These are phyloP conservation scores for Plectranthus barbatus DNA, from an alignment of 257 asterid genomes.

Conservation along the genomic window DNA sequence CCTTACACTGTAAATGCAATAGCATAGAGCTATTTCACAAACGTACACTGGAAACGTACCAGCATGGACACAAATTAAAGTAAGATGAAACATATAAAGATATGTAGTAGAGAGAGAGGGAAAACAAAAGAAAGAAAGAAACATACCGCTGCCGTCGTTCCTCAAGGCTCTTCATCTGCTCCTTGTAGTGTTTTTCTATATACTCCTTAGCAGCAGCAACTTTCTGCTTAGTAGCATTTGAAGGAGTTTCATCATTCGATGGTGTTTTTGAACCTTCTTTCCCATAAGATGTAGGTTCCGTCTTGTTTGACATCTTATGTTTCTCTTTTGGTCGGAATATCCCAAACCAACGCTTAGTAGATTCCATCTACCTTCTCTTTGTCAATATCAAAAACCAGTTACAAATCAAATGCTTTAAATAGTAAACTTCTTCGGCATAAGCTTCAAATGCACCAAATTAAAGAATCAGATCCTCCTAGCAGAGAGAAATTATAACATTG, in stretches of 20 bases:
- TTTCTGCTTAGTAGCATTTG: slow-evolving; percentile 88
- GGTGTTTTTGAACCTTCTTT: slow-evolving; percentile 56
- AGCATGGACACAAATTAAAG: background rate
- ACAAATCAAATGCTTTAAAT: slow-evolving; percentile 12
- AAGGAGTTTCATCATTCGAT: slow-evolving; percentile 60
- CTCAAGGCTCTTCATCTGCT: slow-evolving; percentile 90
- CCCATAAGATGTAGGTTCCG: slow-evolving; percentile 46
- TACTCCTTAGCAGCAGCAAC: slow-evolving; percentile 94
- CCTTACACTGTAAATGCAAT: background rate
- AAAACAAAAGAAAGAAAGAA: background rate
- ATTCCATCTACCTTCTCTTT: slow-evolving; percentile 48
- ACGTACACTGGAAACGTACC: background rate
- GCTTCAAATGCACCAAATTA: slow-evolving; percentile 34
- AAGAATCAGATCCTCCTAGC: slow-evolving; percentile 13
- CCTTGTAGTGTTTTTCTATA: slow-evolving; percentile 93
- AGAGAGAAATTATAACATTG: slow-evolving; percentile 1
- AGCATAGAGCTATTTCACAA: background rate
- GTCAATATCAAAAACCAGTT: slow-evolving; percentile 21
- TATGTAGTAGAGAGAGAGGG: background rate
- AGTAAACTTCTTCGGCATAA: slow-evolving; percentile 15
- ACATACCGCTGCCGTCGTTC: slow-evolving; percentile 88
- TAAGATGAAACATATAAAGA: background rate
- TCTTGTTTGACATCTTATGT: slow-evolving; percentile 51
- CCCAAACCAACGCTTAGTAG: slow-evolving; percentile 69
- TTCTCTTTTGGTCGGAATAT: slow-evolving; percentile 60